These are phyloP conservation scores for Penicillium oxalicum DNA, from an alignment of 2,329 filamentous ascomycete species.

Conservation along the genomic window DNA sequence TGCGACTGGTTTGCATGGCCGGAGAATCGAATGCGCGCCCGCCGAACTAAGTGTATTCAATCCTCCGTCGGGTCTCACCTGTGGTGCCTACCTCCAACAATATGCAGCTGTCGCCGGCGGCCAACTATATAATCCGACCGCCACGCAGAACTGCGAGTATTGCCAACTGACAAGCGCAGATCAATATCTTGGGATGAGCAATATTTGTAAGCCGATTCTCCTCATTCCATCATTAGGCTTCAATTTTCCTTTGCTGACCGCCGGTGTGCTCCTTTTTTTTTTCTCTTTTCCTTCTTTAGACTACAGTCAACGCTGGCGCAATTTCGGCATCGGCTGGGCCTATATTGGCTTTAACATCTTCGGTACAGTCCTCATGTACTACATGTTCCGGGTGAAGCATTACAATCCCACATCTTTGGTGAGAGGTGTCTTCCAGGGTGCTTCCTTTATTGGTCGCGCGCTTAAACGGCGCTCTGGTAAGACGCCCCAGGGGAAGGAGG, in stretches of 20 bases:
- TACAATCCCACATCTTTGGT: conserved; percentile 33
- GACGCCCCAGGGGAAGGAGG: conserved; percentile 26
- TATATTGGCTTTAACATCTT: conserved; percentile 56
- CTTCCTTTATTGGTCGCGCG: conserved; percentile 23
- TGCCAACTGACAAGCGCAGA: conserved; percentile 34
- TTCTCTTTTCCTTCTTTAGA: conserved; percentile 15
- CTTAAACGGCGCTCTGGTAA: conserved; percentile 28
- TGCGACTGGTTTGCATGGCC: conserved; percentile 63
- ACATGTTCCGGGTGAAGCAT: conserved; percentile 39
- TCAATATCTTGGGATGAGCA: conserved; percentile 41
- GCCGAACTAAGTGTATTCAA: conserved; percentile 66
- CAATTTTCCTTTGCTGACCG: too few relatives aligned
- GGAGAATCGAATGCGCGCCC: conserved; percentile 57
- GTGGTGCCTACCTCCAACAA: conserved; percentile 51
- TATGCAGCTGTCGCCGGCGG: conserved; percentile 51
- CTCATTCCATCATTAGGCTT: too few relatives aligned
- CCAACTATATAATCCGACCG: conserved; percentile 47
- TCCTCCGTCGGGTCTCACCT: conserved; percentile 55
- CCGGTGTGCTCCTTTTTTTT: not conserved
- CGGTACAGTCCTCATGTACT: conserved; percentile 53
- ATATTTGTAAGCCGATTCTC: conserved; percentile 31
- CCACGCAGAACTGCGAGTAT: conserved; percentile 50
- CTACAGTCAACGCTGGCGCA: conserved; percentile 60
- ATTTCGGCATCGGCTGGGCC: conserved; percentile 59
- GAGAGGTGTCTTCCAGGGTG: conserved; percentile 17